Conservation (phyloP, 2,329 filamentous ascomycete genomes). For the Byssothecium circinans region DNA sequence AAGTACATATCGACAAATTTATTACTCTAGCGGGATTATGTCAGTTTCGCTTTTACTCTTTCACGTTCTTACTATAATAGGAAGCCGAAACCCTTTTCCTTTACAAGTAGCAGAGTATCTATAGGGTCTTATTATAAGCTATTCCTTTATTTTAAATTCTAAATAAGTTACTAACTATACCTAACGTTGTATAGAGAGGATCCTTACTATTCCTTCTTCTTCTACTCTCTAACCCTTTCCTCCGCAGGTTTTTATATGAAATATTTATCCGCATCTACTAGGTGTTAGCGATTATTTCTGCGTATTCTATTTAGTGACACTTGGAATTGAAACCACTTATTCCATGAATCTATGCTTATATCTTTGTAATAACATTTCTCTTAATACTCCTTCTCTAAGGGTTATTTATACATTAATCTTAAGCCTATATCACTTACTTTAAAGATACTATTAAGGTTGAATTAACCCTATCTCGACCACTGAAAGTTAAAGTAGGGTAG, state of each 20-base stretch:
- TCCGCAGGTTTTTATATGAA: slow-evolving; percentile 8
- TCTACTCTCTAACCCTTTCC: slow-evolving; percentile 8
- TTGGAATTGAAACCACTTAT: slow-evolving; percentile 8
- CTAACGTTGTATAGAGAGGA: slow-evolving; percentile 6
- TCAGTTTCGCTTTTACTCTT: slow-evolving; percentile 7
- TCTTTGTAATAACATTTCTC: slow-evolving; percentile 7
- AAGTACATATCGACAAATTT: slow-evolving; percentile 9
- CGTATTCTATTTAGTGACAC: slow-evolving; percentile 9
- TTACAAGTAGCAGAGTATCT: slow-evolving; percentile 7
- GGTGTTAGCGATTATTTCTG: slow-evolving; percentile 8
- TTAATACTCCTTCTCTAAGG: slow-evolving; percentile 8
- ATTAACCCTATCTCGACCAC: slow-evolving; percentile 9
- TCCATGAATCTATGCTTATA: slow-evolving; percentile 9
- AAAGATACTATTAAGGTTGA: slow-evolving; percentile 11
- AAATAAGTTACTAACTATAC: slow-evolving; percentile 5
- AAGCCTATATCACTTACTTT: slow-evolving; percentile 7
- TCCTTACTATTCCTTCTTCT: slow-evolving; percentile 9
- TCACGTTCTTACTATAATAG: slow-evolving; percentile 9
- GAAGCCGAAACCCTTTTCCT: slow-evolving; percentile 7
- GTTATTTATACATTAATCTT: slow-evolving; percentile 8
- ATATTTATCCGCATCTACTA: slow-evolving; percentile 11
- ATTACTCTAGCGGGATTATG: slow-evolving; percentile 9
- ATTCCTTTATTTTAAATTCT: slow-evolving; percentile 9
- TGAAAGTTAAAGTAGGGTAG: slow-evolving; percentile 11
- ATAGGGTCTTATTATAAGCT: slow-evolving; percentile 9